Evolutionary conservation across 1,284 basidiomycete species (phyloP).

Genomic region (Naganishia liquefaciens): DNA sequence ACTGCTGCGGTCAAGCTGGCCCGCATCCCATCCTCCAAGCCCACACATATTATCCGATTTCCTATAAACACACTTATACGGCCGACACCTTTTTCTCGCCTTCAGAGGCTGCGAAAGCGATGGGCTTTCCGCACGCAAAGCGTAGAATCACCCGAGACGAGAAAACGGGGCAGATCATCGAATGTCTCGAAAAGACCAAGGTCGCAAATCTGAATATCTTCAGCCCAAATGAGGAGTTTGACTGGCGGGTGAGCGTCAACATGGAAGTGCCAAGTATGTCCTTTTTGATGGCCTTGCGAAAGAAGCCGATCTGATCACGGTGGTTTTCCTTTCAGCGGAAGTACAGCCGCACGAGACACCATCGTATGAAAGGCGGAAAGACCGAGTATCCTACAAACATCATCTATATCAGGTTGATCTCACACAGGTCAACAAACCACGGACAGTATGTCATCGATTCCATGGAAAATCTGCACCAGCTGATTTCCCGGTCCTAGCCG

Average conservation of each 20-base stretch:
- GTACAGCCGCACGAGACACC: conserved; percentile 52
- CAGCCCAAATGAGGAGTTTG: conserved; percentile 76
- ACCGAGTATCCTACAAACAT: conserved; percentile 88
- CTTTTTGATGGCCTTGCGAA: not conserved
- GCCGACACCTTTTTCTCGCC: conserved; percentile 75
- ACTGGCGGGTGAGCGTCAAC: conserved; percentile 90
- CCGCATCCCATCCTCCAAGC: conserved; percentile 55
- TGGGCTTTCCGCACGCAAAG: conserved; percentile 57
- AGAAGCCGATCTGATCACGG: not conserved
- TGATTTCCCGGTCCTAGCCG: not conserved
- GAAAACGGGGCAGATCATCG: conserved; percentile 66
- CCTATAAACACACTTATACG: conserved; percentile 75
- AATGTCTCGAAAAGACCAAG: conserved; percentile 73
- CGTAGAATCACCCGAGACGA: conserved; percentile 76
- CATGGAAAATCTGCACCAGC: not conserved
- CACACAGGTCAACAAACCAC: conserved; percentile 73
- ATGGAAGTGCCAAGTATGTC: conserved; percentile 64
- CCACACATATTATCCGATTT: conserved; percentile 63
- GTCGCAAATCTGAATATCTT: conserved; percentile 85
- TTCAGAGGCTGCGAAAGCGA: conserved; percentile 48
- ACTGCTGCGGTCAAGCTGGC: conserved; percentile 52
- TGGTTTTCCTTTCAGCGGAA: conserved; percentile 35
- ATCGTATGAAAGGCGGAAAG: conserved; percentile 71
- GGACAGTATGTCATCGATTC: conserved; percentile 7
- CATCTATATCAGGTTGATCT: conserved; percentile 91